A percentile compares a stretch with the other conserved stretches of the same genome.
These are phyloP conservation scores for Cutaneotrichosporon sp. DNA, from an alignment of 1,284 basidiomycete species.

Conservation along the genomic window DNA sequence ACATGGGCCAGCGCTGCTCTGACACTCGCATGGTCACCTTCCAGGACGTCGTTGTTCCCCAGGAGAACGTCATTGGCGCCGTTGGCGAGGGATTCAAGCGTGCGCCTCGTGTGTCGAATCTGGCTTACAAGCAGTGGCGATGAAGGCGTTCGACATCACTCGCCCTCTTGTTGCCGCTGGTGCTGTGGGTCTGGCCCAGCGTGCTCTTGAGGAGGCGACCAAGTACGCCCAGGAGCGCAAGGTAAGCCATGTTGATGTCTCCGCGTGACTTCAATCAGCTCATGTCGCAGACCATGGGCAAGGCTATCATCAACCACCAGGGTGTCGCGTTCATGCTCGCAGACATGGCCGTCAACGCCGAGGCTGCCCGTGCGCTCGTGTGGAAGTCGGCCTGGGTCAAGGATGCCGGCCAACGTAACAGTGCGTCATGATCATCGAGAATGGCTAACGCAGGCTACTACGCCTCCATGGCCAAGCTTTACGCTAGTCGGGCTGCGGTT, in stretches of 20 bases:
- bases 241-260: conserved; percentile 28
- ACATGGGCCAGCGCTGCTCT: conserved; percentile 61
- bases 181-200: conserved; percentile 58
- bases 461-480: conserved; percentile 59
- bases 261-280: background rate
- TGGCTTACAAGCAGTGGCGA: conserved; percentile 36
- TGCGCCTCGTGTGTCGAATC: background rate
- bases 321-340: conserved; percentile 60
- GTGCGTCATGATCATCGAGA: conserved; percentile 23
- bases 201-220: conserved; percentile 58
- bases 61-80: conserved; percentile 57
- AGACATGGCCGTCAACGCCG: conserved; percentile 60
- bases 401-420: conserved; percentile 57
- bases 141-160: conserved; percentile 60
- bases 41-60: conserved; percentile 57
- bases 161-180: conserved; percentile 58
- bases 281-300: conserved; percentile 57
- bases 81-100: conserved; percentile 60
- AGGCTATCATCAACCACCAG: conserved; percentile 60
- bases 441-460: conserved; percentile 53
- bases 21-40: conserved; percentile 61
- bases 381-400: conserved; percentile 58
- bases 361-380: conserved; percentile 56
- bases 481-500: conserved; percentile 55
- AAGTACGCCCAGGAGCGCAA: conserved; percentile 58